Evolutionary conservation across 2,329 filamentous ascomycete species (phyloP).

Genomic region (Paecilomyces sp.): DNA sequence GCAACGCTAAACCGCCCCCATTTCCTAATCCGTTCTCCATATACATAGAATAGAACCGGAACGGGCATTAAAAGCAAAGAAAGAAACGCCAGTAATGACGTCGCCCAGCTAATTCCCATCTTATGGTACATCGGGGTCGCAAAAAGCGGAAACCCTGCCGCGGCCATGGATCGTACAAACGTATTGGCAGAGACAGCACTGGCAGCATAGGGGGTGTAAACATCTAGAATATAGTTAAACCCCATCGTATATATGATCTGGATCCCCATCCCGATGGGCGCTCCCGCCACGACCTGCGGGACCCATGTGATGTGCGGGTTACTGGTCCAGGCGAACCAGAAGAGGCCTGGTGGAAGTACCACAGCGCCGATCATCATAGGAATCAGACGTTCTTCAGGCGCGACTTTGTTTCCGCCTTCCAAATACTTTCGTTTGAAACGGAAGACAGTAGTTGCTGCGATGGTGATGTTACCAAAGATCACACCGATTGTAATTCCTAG

Average conservation of each 20-base stretch:
- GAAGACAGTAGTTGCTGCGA: background rate
- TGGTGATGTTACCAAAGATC: background rate
- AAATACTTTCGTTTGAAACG: background rate
- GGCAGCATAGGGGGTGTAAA: constrained; percentile 11
- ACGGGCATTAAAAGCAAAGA: background rate
- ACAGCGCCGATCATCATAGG: constrained; percentile 39
- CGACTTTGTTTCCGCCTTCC: background rate
- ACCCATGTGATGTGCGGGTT: constrained; percentile 36
- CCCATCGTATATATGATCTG: background rate
- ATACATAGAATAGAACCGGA: constrained; percentile 1
- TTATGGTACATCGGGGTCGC: background rate
- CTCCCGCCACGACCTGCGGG: constrained; percentile 35
- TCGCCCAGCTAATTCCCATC: constrained; percentile 1
- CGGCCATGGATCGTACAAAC: constrained; percentile 9
- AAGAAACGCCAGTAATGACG: background rate
- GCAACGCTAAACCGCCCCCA: background rate
- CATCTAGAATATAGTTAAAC: constrained; percentile 13
- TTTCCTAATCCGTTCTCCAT: background rate
- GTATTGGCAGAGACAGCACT: constrained; percentile 13
- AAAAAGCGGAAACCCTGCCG: constrained; percentile 11
- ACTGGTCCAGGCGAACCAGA: constrained; percentile 44
- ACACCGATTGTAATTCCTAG: constrained; percentile 38
- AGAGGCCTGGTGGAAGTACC: constrained; percentile 37
- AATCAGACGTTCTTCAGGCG: constrained; percentile 29
- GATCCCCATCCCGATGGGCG: constrained; percentile 31